Conservation (phyloP, 2,329 filamentous ascomycete genomes). For the Apiospora saccharicola region DNA sequence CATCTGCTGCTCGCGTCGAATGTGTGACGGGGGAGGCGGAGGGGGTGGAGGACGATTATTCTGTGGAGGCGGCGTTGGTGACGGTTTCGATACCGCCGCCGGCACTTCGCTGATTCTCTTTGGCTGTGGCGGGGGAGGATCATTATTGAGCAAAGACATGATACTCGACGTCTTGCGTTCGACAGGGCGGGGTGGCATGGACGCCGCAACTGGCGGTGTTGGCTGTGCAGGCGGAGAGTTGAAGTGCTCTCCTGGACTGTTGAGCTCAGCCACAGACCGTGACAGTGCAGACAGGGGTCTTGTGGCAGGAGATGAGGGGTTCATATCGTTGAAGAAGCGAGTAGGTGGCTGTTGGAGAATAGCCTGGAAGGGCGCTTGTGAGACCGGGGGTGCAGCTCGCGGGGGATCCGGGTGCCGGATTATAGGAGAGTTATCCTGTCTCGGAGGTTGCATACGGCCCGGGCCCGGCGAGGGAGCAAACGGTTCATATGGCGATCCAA, state of each 20-base stretch:
- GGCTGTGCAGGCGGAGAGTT: constrained; percentile 44
- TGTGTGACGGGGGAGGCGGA: constrained; percentile 50
- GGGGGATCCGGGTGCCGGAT: constrained; percentile 53
- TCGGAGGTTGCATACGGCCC: constrained; percentile 47
- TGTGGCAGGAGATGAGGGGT: constrained; percentile 50
- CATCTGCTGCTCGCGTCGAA: constrained; percentile 52
- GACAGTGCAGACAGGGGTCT: constrained; percentile 42
- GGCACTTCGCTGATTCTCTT: constrained; percentile 61
- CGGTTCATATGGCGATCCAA: constrained; percentile 54
- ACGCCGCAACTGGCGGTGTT: constrained; percentile 49
- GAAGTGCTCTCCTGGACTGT: constrained; percentile 41
- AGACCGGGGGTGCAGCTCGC: constrained; percentile 45
- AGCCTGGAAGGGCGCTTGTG: constrained; percentile 41
- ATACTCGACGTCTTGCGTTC: constrained; percentile 70
- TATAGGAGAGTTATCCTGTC: constrained; percentile 50
- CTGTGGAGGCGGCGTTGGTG: constrained; percentile 61
- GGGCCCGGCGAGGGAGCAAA: constrained; percentile 50
- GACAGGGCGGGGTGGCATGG: constrained; percentile 49
- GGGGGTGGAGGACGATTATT: constrained; percentile 48
- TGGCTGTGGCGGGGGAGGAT: constrained; percentile 54
- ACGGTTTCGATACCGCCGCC: constrained; percentile 45
- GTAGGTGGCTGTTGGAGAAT: constrained; percentile 51
- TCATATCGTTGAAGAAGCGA: constrained; percentile 51
- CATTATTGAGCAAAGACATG: constrained; percentile 69
- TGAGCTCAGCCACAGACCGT: constrained; percentile 40